Percentiles rank a stretch among this genome's conserved stretches.
Conservation (phyloP, 306 rosid species). For the Prunus fruticosa region DNA sequence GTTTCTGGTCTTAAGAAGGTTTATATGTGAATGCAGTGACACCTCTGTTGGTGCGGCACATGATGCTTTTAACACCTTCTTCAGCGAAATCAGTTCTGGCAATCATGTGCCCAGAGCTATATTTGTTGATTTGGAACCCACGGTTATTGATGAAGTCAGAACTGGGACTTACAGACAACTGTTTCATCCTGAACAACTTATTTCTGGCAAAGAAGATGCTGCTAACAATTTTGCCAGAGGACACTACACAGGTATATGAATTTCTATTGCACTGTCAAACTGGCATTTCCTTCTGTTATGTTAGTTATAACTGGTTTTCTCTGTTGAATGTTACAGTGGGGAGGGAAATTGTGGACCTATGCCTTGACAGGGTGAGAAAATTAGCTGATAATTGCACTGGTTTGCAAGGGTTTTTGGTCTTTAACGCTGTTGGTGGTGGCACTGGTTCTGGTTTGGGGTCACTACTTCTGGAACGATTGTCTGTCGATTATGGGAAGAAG, state of each 20-base stretch:
- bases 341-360: constrained; percentile 58
- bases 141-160: constrained; percentile 66
- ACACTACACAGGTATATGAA: constrained; percentile 56
- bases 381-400: constrained; percentile 75
- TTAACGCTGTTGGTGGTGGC: constrained; percentile 83
- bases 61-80: constrained; percentile 74
- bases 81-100: constrained; percentile 65
- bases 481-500: constrained; percentile 69
- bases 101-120: constrained; percentile 71
- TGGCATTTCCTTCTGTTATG: not conserved
- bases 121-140: constrained; percentile 74
- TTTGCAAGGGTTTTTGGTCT: constrained; percentile 72
- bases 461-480: constrained; percentile 63
- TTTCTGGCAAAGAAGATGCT: constrained; percentile 80
- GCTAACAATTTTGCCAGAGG: constrained; percentile 79
- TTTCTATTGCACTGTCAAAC: constrained; percentile 7
- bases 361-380: constrained; percentile 61
- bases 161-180: constrained; percentile 61
- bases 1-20: constrained; percentile 6
- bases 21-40: constrained; percentile 51
- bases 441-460: constrained; percentile 84
- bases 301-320: constrained; percentile 11
- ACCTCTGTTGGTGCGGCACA: constrained; percentile 30
- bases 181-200: constrained; percentile 69
- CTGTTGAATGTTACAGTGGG: constrained; percentile 54